A percentile compares a stretch with the other conserved stretches of the same genome.
Evolutionary conservation across 2,329 filamentous ascomycete genomes (phyloP).

Genomic region (Xylariaceae sp.): DNA sequence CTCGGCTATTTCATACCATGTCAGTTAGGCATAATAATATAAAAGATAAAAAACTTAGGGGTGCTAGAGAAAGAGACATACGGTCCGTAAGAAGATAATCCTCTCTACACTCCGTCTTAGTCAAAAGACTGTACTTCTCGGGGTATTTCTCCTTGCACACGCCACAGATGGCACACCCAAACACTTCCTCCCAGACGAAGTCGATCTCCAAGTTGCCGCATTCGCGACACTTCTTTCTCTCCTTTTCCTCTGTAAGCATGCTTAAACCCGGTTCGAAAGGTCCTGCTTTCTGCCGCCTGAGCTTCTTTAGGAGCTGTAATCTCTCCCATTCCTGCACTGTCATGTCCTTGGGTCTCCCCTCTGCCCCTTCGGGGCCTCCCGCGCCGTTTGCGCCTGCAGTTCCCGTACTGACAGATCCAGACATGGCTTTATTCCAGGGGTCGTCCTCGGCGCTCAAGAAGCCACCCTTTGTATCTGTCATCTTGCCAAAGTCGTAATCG

Average conservation of each 20-base stretch:
- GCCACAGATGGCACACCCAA: slow-evolving; percentile 76
- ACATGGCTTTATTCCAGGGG: slow-evolving; percentile 80
- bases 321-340: slow-evolving; percentile 90
- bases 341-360: slow-evolving; percentile 84
- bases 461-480: slow-evolving; percentile 97
- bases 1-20: slow-evolving; percentile 65
- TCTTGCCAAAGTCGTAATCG: slow-evolving; percentile 96
- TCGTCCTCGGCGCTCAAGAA: slow-evolving; percentile 93
- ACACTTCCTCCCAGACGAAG: slow-evolving; percentile 90
- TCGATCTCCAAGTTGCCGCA: slow-evolving; percentile 88
- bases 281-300: slow-evolving; percentile 76
- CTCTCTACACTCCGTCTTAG: slow-evolving; percentile 94
- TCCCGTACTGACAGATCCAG: slow-evolving; percentile 51
- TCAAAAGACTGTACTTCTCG: slow-evolving; percentile 93
- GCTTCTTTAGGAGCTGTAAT: slow-evolving; percentile 72
- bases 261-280: slow-evolving; percentile 91
- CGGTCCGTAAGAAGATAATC: slow-evolving; percentile 95
- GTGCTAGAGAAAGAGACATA: slow-evolving; percentile 53
- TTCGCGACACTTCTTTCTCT: slow-evolving; percentile 79
- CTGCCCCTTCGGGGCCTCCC: slow-evolving; percentile 45
- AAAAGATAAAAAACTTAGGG: neutral
- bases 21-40: too few species aligned
- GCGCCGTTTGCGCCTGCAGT: slow-evolving; percentile 26
- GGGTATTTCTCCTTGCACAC: slow-evolving; percentile 87
- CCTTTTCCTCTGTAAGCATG: slow-evolving; percentile 66